Percentiles rank a stretch among this genome's conserved stretches.
phyloP scores from a whole-genome alignment of 192 early-diverging fungal species.

The Kappamyces sp. region DNA sequence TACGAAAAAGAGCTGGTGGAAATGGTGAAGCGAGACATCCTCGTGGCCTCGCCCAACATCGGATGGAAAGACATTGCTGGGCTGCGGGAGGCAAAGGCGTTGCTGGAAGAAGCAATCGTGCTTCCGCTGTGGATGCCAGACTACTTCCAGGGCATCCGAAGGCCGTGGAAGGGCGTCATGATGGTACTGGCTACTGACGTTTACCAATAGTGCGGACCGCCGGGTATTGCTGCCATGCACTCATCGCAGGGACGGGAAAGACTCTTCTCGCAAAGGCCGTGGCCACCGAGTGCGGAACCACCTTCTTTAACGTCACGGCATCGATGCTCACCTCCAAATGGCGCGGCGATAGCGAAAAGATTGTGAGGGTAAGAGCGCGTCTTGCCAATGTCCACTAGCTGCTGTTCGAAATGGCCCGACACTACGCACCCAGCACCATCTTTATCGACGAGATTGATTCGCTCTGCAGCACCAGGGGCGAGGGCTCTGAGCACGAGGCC shows the following conservation, averaged over 20 bases:
- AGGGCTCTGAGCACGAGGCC: constrained; percentile 47
- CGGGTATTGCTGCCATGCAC: constrained; percentile 1
- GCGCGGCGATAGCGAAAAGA: constrained; percentile 59
- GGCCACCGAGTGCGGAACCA: constrained; percentile 60
- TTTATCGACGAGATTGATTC: constrained; percentile 66
- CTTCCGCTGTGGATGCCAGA: constrained; percentile 64
- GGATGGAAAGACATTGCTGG: constrained; percentile 56
- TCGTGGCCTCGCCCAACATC: constrained; percentile 47
- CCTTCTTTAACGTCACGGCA: constrained; percentile 61
- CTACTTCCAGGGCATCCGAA: constrained; percentile 50
- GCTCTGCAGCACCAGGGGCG: constrained; percentile 44
- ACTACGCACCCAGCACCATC: constrained; percentile 57
- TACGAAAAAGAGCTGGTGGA: constrained; percentile 62
- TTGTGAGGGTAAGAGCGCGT: constrained; percentile 37
- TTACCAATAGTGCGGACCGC: constrained; percentile 33
- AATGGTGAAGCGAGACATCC: constrained; percentile 57
- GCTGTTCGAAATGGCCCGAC: constrained; percentile 54
- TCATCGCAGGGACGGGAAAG: constrained; percentile 46
- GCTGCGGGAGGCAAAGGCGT: constrained; percentile 47
- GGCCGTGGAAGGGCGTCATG: constrained; percentile 62
- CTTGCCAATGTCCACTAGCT: constrained; percentile 25
- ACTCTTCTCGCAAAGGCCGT: constrained; percentile 60
- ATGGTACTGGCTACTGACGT: constrained; percentile 23
- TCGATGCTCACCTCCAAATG: constrained; percentile 56
- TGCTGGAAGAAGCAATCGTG: constrained; percentile 61